A percentile compares a stretch with the other conserved stretches of the same genome.
Conservation (phyloP, 805 yeast genomes). For the Komagataella pseudopastoris region DNA sequence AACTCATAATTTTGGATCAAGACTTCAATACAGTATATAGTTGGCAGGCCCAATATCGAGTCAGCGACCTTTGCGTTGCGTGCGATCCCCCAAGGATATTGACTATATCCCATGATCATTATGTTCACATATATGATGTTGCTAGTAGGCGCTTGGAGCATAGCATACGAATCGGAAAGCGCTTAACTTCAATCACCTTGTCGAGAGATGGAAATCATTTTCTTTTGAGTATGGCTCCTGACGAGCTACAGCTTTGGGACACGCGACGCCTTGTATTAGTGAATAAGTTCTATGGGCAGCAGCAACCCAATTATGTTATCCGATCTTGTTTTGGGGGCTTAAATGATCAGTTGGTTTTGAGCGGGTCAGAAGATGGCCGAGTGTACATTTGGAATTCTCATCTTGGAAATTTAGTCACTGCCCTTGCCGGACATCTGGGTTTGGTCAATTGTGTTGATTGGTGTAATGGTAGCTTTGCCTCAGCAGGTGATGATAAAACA, state of each 20-base stretch:
- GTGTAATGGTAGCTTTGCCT: conserved; percentile 13
- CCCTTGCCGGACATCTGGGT: conserved; percentile 49
- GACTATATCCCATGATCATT: conserved; percentile 50
- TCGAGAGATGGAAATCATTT: conserved; percentile 39
- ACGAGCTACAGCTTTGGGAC: conserved; percentile 77
- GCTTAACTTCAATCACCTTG: conserved; percentile 50
- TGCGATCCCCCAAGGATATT: conserved; percentile 49
- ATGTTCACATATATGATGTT: conserved; percentile 45
- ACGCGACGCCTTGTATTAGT: conserved; percentile 41
- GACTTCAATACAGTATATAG: conserved; percentile 14
- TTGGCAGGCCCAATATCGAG: conserved; percentile 28
- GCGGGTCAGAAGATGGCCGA: conserved; percentile 76
- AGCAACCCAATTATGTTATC: conserved; percentile 55
- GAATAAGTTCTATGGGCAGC: conserved; percentile 58
- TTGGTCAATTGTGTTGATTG: conserved; percentile 72
- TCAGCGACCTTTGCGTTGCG: conserved; percentile 57
- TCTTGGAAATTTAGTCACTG: conserved; percentile 51
- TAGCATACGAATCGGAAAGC: conserved; percentile 34
- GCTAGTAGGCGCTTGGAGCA: conserved; percentile 21
- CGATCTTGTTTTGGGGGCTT: conserved; percentile 68
- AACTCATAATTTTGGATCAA: conserved; percentile 32
- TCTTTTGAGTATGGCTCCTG: conserved; percentile 55
- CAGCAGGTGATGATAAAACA: conserved; percentile 4
- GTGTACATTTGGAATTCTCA: conserved; percentile 68
- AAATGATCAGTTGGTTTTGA: conserved; percentile 54